Percentiles rank a stretch among this genome's conserved stretches.
These are phyloP conservation scores for Phoma sp. DNA, from an alignment of 2,329 filamentous ascomycete species.

Conservation along the genomic window DNA sequence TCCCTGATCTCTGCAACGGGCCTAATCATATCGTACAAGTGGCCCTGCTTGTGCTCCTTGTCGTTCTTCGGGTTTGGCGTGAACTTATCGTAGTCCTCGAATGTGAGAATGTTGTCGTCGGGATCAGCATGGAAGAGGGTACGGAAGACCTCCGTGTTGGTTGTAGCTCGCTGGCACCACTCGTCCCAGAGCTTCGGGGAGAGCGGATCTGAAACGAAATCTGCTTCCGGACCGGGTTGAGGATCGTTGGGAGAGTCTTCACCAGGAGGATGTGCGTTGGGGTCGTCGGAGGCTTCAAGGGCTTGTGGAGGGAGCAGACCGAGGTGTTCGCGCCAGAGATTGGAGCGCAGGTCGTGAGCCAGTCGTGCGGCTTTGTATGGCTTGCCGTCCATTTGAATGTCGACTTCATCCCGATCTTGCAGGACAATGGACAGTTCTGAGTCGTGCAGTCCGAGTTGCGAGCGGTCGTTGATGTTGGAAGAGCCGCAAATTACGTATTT, in stretches of 20 bases:
- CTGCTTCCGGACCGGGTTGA: conserved; percentile 71
- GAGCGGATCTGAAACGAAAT: conserved; percentile 68
- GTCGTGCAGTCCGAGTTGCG: conserved; percentile 87
- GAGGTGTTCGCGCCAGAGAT: conserved; percentile 89
- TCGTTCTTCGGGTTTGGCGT: conserved; percentile 62
- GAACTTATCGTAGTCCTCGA: conserved; percentile 88
- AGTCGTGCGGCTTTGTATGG: conserved; percentile 81
- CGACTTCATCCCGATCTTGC: conserved; percentile 77
- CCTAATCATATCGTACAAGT: conserved; percentile 79
- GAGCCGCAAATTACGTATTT: conserved; percentile 83
- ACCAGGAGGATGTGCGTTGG: conserved; percentile 79
- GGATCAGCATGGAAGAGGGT: conserved; percentile 88
- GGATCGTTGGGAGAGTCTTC: conserved; percentile 73
- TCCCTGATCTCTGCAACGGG: conserved; percentile 71
- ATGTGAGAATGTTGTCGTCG: conserved; percentile 86
- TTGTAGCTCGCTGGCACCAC: conserved; percentile 74
- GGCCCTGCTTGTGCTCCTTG: conserved; percentile 74
- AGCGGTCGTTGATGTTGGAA: conserved; percentile 90
- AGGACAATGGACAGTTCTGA: conserved; percentile 90
- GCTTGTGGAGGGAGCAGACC: conserved; percentile 79
- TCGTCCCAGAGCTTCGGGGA: conserved; percentile 65
- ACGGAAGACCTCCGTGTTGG: conserved; percentile 78
- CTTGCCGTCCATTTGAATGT: conserved; percentile 79
- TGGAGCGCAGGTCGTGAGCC: conserved; percentile 79
- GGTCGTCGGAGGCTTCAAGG: conserved; percentile 68